These are phyloP conservation scores for Phytophthora fragariaefolia DNA, from an alignment of 352 stramenopile species.

Conservation along the genomic window DNA sequence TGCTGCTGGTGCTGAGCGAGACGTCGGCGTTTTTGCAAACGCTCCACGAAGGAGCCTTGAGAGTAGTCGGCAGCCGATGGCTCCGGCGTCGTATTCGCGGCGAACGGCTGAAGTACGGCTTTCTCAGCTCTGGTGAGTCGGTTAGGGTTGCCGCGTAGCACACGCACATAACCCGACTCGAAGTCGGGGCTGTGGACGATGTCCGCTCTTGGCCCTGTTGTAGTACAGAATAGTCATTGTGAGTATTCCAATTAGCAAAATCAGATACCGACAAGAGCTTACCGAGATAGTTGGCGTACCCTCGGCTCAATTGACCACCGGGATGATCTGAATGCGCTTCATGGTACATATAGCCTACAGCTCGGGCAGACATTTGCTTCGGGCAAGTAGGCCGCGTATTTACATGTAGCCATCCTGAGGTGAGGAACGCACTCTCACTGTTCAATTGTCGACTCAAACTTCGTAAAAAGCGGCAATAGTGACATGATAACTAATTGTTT, in stretches of 20 bases:
- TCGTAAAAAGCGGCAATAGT: no score
- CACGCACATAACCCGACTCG: constrained; percentile 8
- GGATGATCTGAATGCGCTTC: background rate
- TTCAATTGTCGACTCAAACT: no score
- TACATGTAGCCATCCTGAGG: no score
- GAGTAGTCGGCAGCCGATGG: background rate
- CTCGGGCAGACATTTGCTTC: no score
- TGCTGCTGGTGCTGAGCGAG: background rate
- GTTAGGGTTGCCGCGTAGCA: background rate
- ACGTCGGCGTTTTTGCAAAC: constrained; percentile 1
- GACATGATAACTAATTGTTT: no score
- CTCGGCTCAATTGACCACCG: constrained; percentile 1
- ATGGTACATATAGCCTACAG: no score
- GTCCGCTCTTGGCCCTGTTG: constrained; percentile 5
- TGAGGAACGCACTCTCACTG: no score
- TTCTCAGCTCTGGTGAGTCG: constrained; percentile 3
- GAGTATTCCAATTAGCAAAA: no score
- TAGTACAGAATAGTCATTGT: constrained; percentile 1
- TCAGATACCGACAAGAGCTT: no score
- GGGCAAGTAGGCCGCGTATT: no score
- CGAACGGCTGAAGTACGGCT: constrained; percentile 1
- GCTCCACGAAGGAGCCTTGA: constrained; percentile 13
- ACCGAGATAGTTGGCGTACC: constrained; percentile 2
- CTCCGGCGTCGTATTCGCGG: background rate
- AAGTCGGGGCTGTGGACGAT: constrained; percentile 16